phyloP scores from a whole-genome alignment of 176 grass and related monocot genomes.

The Oryza longistaminata region DNA sequence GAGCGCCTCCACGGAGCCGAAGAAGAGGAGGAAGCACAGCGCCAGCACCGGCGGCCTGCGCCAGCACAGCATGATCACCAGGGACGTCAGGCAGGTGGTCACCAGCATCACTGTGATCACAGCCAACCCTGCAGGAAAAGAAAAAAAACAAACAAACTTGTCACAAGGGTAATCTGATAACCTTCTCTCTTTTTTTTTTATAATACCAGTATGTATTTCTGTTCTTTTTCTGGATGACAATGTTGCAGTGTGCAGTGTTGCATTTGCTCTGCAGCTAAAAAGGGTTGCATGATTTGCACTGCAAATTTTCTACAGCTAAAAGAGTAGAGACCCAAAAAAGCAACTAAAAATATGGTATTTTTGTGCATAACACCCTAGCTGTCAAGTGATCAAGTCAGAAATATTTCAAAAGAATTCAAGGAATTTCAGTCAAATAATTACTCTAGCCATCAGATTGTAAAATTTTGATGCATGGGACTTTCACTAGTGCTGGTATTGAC shows the following conservation, averaged over 20 bases:
- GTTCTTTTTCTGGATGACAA: not conserved
- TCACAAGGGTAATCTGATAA: not conserved
- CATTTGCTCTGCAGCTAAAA: not conserved
- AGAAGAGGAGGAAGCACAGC: conserved; percentile 77
- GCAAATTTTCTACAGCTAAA: too few relatives aligned
- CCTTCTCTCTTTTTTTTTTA: not conserved
- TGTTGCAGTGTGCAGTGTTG: not conserved
- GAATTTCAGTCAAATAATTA: not conserved
- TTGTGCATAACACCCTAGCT: not conserved
- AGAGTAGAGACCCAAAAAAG: too few relatives aligned
- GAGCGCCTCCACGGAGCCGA: conserved; percentile 79
- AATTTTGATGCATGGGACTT: not conserved
- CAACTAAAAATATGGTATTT: not conserved
- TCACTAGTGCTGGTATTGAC: not conserved
- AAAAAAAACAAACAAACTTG: too few relatives aligned
- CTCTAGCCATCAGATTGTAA: not conserved
- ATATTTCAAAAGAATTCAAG: not conserved
- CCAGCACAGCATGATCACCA: conserved; percentile 97
- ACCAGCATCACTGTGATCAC: conserved; percentile 99
- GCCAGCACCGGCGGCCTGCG: conserved; percentile 68
- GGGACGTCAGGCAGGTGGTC: conserved; percentile 83
- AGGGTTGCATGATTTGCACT: too few relatives aligned
- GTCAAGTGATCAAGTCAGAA: not conserved
- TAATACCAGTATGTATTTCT: not conserved
- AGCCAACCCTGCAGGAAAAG: conserved; percentile 67